Conservation (phyloP, 2,329 filamentous ascomycete species). For the Rhinocladiella similis region DNA sequence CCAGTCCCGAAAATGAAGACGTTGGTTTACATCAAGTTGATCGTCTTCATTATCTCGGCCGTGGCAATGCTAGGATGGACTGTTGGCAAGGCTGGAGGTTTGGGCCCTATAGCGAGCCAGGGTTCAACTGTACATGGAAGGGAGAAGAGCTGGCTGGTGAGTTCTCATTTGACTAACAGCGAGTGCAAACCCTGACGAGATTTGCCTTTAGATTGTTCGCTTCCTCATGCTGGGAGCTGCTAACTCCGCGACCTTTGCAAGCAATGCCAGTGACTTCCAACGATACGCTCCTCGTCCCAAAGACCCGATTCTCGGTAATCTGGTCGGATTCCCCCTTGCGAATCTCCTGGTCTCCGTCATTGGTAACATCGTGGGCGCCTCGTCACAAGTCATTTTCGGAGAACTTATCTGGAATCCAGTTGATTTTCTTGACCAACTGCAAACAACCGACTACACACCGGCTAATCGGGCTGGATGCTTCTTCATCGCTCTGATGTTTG, state of each 20-base stretch:
- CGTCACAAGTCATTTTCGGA: conserved; percentile 60
- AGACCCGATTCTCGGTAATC: conserved; percentile 44
- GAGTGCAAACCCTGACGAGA: too few species aligned
- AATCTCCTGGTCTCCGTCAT: conserved; percentile 83
- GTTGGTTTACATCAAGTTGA: conserved; percentile 38
- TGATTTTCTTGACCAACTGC: conserved; percentile 56
- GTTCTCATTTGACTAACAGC: neutral
- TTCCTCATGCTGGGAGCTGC: conserved; percentile 31
- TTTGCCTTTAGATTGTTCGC: neutral
- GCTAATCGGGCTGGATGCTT: conserved; percentile 72
- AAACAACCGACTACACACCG: conserved; percentile 65
- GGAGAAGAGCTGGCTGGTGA: conserved; percentile 25
- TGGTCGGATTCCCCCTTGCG: conserved; percentile 59
- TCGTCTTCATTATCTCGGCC: conserved; percentile 40
- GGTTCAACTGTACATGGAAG: conserved; percentile 35
- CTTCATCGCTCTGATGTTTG: conserved; percentile 63
- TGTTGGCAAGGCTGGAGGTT: conserved; percentile 35
- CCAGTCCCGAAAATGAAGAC: conserved; percentile 41
- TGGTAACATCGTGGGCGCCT: conserved; percentile 75
- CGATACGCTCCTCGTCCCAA: conserved; percentile 43
- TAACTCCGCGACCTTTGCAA: conserved; percentile 25
- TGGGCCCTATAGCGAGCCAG: conserved; percentile 32
- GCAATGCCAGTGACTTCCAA: conserved; percentile 38
- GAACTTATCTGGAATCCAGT: conserved; percentile 74
- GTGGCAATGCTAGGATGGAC: conserved; percentile 44